phyloP scores from a whole-genome alignment of 257 asterid species.

The Nicotiana attenuata region DNA sequence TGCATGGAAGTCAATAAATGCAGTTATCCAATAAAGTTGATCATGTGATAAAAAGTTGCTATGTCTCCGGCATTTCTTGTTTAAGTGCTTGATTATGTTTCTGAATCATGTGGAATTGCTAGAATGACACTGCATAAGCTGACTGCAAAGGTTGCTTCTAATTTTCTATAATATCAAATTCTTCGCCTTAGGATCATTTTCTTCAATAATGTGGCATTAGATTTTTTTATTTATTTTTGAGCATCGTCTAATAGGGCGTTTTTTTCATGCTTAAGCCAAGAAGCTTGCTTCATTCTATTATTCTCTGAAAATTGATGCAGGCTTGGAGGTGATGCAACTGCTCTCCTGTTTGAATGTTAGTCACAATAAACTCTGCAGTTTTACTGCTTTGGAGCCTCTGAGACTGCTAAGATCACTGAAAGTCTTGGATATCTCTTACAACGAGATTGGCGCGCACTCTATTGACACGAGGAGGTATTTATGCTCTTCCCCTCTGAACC shows the following conservation, averaged over 20 bases:
- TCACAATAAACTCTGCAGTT: conserved; percentile 61
- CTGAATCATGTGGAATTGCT: conserved; percentile 1
- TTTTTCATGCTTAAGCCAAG: neutral
- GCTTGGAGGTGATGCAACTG: conserved; percentile 84
- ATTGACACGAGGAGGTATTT: conserved; percentile 76
- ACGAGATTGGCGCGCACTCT: conserved; percentile 77
- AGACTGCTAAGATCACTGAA: conserved; percentile 48
- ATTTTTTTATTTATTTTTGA: neutral
- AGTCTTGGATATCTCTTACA: conserved; percentile 63
- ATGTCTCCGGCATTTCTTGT: neutral
- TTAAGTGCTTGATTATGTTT: neutral
- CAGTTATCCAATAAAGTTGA: neutral
- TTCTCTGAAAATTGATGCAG: conserved; percentile 34
- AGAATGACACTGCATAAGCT: neutral
- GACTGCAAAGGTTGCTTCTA: neutral
- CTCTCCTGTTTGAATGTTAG: conserved; percentile 74
- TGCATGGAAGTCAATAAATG: neutral
- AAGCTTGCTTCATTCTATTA: neutral
- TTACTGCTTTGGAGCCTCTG: conserved; percentile 69
- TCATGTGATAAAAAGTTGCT: neutral
- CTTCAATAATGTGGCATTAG: neutral
- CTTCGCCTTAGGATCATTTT: neutral
- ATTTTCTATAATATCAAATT: neutral
- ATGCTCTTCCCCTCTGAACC: conserved; percentile 73
- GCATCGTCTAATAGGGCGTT: neutral